These are phyloP conservation scores for Eucalyptus leucophloia DNA, from an alignment of 345 rosid genomes.

Conservation along the genomic window DNA sequence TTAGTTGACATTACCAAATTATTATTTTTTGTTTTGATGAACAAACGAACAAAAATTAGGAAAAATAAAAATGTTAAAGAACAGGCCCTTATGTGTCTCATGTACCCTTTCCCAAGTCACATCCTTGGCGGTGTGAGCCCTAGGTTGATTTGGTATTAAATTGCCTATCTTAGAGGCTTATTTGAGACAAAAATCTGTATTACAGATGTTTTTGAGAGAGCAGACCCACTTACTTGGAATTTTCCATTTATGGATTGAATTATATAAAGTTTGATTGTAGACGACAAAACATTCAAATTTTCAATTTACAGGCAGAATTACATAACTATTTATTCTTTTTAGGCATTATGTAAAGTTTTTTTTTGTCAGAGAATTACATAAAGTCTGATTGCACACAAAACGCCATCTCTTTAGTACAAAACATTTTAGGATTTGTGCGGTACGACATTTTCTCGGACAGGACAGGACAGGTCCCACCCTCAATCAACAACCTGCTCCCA, in stretches of 20 bases:
- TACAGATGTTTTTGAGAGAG: fast-evolving
- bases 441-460: background rate
- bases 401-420: no score
- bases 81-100: fast-evolving
- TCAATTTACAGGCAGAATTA: no score
- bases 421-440: background rate
- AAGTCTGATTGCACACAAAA: background rate
- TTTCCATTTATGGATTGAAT: fast-evolving
- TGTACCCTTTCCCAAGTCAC: no score
- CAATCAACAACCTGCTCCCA: background rate
- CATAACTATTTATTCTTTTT: no score
- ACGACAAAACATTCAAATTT: no score
- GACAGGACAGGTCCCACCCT: background rate
- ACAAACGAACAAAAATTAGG: fast-evolving
- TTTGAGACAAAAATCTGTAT: fast-evolving
- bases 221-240: background rate
- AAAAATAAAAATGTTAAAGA: no score
- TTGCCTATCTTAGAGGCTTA: fast-evolving
- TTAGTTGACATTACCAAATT: no score
- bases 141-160: no score
- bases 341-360: fast-evolving
- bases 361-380: no score
- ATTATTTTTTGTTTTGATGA: fast-evolving
- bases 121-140: fast-evolving
- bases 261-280: background rate